A percentile compares a stretch with the other conserved stretches of the same genome.
phyloP scores from a whole-genome alignment of 345 rosid species.

The Eucalyptus regnans region DNA sequence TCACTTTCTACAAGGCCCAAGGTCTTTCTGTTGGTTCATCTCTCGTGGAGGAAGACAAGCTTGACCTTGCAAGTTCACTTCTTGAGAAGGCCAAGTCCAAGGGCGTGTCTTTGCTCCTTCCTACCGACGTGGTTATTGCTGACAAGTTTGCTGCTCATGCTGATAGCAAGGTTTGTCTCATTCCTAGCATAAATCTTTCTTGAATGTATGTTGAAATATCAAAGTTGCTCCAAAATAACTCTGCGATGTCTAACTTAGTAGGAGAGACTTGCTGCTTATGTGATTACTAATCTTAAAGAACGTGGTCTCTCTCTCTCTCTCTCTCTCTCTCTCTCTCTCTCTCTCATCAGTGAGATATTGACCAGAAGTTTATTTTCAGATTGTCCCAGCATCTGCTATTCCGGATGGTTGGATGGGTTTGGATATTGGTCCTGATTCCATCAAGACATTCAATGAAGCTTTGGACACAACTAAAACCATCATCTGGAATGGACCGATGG shows the following conservation, averaged over 20 bases:
- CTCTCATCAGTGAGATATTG: not conserved
- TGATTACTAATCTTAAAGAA: not conserved
- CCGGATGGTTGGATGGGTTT: constrained; percentile 97
- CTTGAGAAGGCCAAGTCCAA: constrained; percentile 84
- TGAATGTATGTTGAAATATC: not conserved
- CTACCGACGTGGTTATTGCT: constrained; percentile 82
- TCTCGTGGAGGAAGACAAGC: constrained; percentile 92
- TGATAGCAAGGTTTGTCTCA: constrained; percentile 52
- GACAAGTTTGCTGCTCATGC: constrained; percentile 94
- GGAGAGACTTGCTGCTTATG: not conserved
- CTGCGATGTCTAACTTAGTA: not conserved
- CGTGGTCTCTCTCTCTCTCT: not conserved
- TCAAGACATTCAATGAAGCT: constrained; percentile 53
- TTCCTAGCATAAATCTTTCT: not conserved
- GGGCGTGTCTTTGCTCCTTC: constrained; percentile 79
- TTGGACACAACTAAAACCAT: constrained; percentile 66
- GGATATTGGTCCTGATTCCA: constrained; percentile 84
- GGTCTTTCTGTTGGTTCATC: constrained; percentile 76
- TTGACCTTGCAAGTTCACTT: constrained; percentile 69
- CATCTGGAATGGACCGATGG: constrained; percentile 99
- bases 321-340: not conserved
- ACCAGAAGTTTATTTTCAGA: constrained; percentile 16
- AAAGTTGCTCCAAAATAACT: not conserved
- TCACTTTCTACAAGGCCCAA: constrained; percentile 97
- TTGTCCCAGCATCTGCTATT: constrained; percentile 67